These are phyloP conservation scores for Cyberlindnera petersonii DNA, from an alignment of 805 yeast genomes.

Conservation along the genomic window DNA sequence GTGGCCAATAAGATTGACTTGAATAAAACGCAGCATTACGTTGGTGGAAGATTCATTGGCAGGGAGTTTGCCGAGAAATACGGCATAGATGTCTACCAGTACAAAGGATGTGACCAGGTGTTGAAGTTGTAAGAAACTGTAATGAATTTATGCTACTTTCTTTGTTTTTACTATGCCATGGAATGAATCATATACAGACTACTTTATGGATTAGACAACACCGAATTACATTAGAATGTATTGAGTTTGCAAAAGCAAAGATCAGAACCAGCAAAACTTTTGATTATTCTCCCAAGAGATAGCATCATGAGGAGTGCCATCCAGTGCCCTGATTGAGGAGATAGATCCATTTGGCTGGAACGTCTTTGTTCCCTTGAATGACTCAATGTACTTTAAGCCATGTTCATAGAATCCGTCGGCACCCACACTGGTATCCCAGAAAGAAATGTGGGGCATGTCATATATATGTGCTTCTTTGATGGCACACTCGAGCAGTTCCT, in stretches of 20 bases:
- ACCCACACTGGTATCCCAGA: slow-evolving; percentile 38
- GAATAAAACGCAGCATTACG: slow-evolving; percentile 49
- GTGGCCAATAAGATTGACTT: slow-evolving; percentile 50
- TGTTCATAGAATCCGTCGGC: slow-evolving; percentile 2
- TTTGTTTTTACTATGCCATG: background rate
- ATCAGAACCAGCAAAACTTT: slow-evolving; percentile 47
- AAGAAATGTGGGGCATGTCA: slow-evolving; percentile 26
- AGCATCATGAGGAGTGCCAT: slow-evolving; percentile 16
- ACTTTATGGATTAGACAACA: too few relatives aligned
- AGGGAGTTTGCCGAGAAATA: slow-evolving; percentile 63
- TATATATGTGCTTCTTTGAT: slow-evolving; percentile 32
- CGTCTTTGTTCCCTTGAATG: slow-evolving; percentile 21
- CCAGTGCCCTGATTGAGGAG: slow-evolving; percentile 37
- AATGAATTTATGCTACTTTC: background rate
- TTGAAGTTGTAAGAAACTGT: slow-evolving; percentile 37
- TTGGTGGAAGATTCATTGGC: slow-evolving; percentile 88
- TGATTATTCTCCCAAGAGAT: slow-evolving; percentile 41
- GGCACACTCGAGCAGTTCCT: slow-evolving; percentile 31
- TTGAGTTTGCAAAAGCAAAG: too few relatives aligned
- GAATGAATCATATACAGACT: too few relatives aligned
- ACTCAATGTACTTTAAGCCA: slow-evolving; percentile 10
- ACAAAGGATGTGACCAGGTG: slow-evolving; percentile 55
- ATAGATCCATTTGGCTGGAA: slow-evolving; percentile 32
- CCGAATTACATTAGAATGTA: too few relatives aligned
- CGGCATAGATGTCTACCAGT: slow-evolving; percentile 62